Base-by-base conservation (phyloP, 192 early-diverging fungal genomes). In the Diversispora epigaea region DNA sequence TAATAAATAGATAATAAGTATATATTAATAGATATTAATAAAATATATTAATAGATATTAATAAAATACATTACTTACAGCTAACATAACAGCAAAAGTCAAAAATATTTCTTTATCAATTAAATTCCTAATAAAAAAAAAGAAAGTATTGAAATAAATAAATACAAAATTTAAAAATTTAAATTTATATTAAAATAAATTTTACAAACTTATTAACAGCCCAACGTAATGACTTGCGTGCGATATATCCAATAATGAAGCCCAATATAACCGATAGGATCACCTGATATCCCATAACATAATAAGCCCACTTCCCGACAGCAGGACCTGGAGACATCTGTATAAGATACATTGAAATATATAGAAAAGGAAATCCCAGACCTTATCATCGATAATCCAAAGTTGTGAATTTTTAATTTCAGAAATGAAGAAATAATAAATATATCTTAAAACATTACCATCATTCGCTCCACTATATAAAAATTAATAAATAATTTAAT, bases 101-200 rank as follows among this genome's bases (percentile, higher is more conserved):
- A 95, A 79, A 65, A 96, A 89, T 39, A 84, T 88, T 58, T 91
- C 89, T 67, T 93, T 90, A 78, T 96, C 94, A 21, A 95, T 92
- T 82, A 79, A 52, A 17, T 80, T 78, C 50, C 81, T 78, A 55
- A 64, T 44, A 39, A 15, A 43, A 8, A 17, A 4, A 64, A 64
- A 64, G 25, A 32, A 32, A 32, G 2, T 32, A 32, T n/a, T n/a
- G n/a, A n/a, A n/a, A n/a, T n/a, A n/a, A n/a, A n/a, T 32, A 32
- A 32, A 32, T 32, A 32, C 25, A 32, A n/a, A 41, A 64, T 9
- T 19, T n/a, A 64, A 64, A 41, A 43, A 44, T 44, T 6, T 9
- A 17, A 3, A 41, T 64, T 41, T 39, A 44, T n/a, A n/a, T 19
- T 41, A n/a, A 56, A 25, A 32, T n/a, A 0, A 68, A 40, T 25